Base-by-base conservation (phyloP, 2,329 filamentous ascomycete species). In the Didymella keratinophila region DNA sequence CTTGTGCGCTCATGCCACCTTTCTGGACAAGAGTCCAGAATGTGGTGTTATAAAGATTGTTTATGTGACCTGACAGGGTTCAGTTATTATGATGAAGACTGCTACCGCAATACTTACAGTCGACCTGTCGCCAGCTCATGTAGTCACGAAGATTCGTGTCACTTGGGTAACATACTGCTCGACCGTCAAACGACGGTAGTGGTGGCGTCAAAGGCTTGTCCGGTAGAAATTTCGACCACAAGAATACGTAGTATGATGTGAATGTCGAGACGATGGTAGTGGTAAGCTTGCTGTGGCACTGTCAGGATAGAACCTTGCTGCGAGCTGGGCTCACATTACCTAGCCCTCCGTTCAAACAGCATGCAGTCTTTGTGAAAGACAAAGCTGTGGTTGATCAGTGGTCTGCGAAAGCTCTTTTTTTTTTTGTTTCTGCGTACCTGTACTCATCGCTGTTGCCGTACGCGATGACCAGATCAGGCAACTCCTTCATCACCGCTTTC, bases 361-460 rank as follows among this genome's bases (percentile, higher is more conserved):
- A 84, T 84, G 68, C 88, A 92, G 32, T 86, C 85, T 73, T 93
- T 94, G 75, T 96, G 91, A 64, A 97, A 92, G 39, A 97, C 88
- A 69, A 97, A 97, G 76, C 92, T 95, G 61, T n/a, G 92, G 58
- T 30, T 39, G 9, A 21, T 60, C 25, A 60, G 42, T 8, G 12
- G 3, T 27, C 25, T 6, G 6, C 4, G 14, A 14, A 20, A 37
- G 18, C 2, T 20, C 36, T n/a, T 4, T 25, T 21, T 12, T 14
- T 30, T 3, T 25, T 21, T 12, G n/a, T 30, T 3, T 4, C 18
- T n/a, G 72, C 71, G 51, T 79, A 89, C 86, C 88, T 95, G 76
- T 90, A 98, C 76, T 99, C 95, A 73, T 99, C 95, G 76, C 93
- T 97, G 65, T 97, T 88, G 1, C 95, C 95, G 69, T 98, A 99